Evolutionary conservation across 1,139 yeast species (phyloP), one percentile per base, ranked within the genome.

Genomic region (Yamadazyma oceani): DNA sequence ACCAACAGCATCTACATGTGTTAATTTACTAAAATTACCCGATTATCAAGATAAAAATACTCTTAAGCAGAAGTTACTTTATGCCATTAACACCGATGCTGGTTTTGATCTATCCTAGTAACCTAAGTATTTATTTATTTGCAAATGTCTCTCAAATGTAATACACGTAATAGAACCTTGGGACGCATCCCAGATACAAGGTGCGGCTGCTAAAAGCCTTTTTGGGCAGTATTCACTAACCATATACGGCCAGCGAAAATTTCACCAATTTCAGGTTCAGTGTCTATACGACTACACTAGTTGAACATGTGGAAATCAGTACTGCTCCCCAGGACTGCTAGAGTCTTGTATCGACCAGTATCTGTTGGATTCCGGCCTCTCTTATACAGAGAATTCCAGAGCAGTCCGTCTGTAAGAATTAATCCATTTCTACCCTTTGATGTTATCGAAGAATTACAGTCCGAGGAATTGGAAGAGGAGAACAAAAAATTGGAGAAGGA

Each of bases 1-100:
- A 31, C 98, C 98, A 0, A 88, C 97, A 0, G 86, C 97, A 0
- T 80, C 96, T 0, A 92, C 99, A 0, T 92, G 98, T 67, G 88
- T 89, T 19, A 94, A 92, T 55, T 60, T 92, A 42, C 66, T 92
- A 43, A 89, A 85, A 53, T 60, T 94, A 30, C 98, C 98, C 0
- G 85, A 87, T 55, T 92, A 92, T 57, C 63, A 66, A 45, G 68
- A 84, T 51, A 85, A 82, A 54, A 61, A 68, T 32, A 36, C 74
- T 3, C 62, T 92, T 35, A 70, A 73, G 40, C 62, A 73, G 37
- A 90, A 89, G 55, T 60, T 92, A 36, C 57, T 87, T 24, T 86
- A 85, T 55, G 81, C 95, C 1, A 88, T 92, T 35, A 78, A 79
- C 41, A 73, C 89, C 0, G 88, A 81, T 9, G 89, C 96, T 1